Percentiles rank a stretch among this genome's conserved stretches.
These are phyloP conservation scores for Climacium dendroides DNA, from an alignment of 225 moss, liverwort and hornwort species.

Conservation along the genomic window DNA sequence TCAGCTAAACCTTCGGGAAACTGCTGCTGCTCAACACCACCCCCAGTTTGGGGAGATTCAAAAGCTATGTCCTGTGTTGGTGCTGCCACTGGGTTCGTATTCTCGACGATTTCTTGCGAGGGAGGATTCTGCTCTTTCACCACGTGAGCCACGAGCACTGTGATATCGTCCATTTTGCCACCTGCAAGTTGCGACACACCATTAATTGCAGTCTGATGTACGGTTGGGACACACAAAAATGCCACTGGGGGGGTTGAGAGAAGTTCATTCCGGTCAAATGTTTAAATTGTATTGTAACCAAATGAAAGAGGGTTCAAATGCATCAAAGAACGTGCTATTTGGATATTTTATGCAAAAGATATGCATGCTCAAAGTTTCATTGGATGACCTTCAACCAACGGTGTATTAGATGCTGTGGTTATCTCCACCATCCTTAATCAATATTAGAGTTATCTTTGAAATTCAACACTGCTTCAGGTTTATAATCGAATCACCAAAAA, in stretches of 20 bases:
- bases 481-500: not conserved
- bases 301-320: not conserved
- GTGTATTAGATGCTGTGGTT: not conserved
- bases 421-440: not conserved
- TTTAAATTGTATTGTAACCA: not conserved
- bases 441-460: too few relatives aligned
- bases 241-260: not conserved
- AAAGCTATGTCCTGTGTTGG: not conserved
- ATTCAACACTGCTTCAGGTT: not conserved
- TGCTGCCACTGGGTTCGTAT: not conserved
- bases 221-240: not conserved
- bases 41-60: not conserved
- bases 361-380: not conserved
- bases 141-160: conserved; percentile 77
- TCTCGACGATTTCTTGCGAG: not conserved
- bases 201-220: not conserved
- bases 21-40: not conserved
- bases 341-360: not conserved
- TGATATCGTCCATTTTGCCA: conserved; percentile 93
- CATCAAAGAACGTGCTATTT: not conserved
- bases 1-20: conserved; percentile 25
- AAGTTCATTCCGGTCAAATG: not conserved
- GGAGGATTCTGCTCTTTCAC: conserved; percentile 19
- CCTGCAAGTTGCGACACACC: conserved; percentile 30
- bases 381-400: not conserved